Evolutionary conservation across 805 yeast genomes (phyloP), one percentile per base, ranked within the genome.

Genomic region (Cyberlindnera lachancei): DNA sequence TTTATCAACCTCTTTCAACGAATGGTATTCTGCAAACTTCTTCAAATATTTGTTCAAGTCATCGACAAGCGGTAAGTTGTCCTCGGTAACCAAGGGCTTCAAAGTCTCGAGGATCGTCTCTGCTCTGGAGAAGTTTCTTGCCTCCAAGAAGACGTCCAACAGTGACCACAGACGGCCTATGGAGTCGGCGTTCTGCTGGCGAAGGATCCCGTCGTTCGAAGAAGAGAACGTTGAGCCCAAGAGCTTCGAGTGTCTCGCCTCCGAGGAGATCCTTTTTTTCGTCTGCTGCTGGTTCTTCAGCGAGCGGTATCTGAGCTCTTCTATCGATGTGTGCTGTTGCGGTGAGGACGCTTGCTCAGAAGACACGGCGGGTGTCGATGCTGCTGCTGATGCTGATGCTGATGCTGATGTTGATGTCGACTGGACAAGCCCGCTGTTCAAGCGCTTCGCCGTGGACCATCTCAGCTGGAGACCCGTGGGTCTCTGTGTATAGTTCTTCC

Each of bases 91-190:
- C 15, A 75, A 54, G 15, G 73, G 72, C 30, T 75, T 67, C 29
- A 85, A 62, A 3, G 87, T 77, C 33, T 66, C 63, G 25, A 86
- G 56, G 15, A 85, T 75, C 16, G 77, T 60, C 41, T 73, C 75
- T 0, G 95, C 94, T 48, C 95, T 65, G 15, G 67, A 70, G 44
- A 68, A 71, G 49, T 82, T 80, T 33, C 68, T 68, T 21, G 81
- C 70, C 27, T 75, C 72, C 20, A 86, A 50, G 42, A 88, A 79
- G 0, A 92, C 90, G 45, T 86, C 95, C 25, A 85, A 63, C 22
- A 86, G 57, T 3, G 88, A 72, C 76, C 88, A 86, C 14, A 80
- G 63, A 45, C 79, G 79, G 33, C 66, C 62, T n/a, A 73, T 69
- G 41, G 75, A 79, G 48, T 69, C 71, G 6, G 80, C 67, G 30